These are phyloP conservation scores for Rubia tinctorum DNA, from an alignment of 305 asterid species.

Conservation along the genomic window DNA sequence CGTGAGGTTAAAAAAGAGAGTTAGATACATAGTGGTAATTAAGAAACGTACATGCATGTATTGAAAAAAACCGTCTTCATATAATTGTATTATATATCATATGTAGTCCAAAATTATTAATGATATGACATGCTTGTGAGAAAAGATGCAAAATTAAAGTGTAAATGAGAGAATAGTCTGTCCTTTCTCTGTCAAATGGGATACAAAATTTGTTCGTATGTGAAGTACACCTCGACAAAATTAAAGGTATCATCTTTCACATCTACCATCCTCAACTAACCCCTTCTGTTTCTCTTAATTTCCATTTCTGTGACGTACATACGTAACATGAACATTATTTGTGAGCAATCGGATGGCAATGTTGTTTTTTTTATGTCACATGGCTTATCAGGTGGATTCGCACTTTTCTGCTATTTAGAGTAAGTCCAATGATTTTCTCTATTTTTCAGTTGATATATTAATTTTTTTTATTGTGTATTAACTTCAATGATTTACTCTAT, in stretches of 20 bases:
- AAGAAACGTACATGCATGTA: no score
- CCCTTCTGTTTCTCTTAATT: constrained; percentile 13
- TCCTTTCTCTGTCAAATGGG: constrained; percentile 10
- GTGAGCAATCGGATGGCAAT: neutral
- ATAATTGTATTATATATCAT: no score
- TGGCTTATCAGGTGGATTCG: neutral
- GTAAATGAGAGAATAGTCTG: neutral
- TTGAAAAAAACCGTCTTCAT: no score
- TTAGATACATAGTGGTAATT: no score
- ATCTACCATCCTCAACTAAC: constrained; percentile 40
- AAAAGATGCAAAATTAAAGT: neutral
- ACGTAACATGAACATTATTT: neutral
- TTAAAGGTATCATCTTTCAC: constrained; percentile 33
- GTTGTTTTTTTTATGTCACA: neutral
- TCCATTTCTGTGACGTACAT: constrained; percentile 8
- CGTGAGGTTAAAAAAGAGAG: no score
- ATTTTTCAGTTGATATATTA: no score
- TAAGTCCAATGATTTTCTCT: no score
- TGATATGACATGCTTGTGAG: neutral
- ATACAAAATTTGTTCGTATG: constrained; percentile 8
- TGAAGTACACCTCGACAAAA: no score
- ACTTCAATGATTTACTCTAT: no score
- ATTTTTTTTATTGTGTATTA: no score
- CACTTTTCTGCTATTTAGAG: neutral
- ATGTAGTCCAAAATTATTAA: no score